These are phyloP conservation scores for Pseudogymnoascus sp. DNA, from an alignment of 2,329 filamentous ascomycete genomes.

Conservation along the genomic window DNA sequence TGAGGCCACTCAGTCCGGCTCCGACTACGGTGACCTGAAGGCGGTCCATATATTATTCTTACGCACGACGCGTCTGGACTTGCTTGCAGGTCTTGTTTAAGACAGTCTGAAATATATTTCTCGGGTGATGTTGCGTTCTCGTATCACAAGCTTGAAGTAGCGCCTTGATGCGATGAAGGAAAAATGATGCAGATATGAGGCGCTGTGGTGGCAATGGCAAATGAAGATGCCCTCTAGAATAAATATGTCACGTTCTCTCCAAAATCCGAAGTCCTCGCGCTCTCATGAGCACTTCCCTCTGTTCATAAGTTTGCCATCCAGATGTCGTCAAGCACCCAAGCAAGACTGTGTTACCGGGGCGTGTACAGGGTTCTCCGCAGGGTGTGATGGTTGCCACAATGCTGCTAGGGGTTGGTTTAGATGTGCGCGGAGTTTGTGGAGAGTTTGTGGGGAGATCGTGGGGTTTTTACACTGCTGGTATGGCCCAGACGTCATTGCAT, in stretches of 20 bases:
- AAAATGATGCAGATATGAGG: neutral
- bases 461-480: neutral
- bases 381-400: neutral
- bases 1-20: constrained; percentile 48
- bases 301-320: neutral
- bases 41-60: neutral
- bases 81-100: neutral
- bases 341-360: neutral
- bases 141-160: neutral
- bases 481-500: neutral
- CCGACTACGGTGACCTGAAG: constrained; percentile 42
- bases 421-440: neutral
- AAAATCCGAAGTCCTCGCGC: neutral
- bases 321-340: neutral
- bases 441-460: neutral
- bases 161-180: neutral
- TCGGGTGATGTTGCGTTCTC: neutral
- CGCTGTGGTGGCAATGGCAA: neutral
- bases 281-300: neutral
- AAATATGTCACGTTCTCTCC: neutral
- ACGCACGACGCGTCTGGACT: neutral
- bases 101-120: neutral
- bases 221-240: neutral
- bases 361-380: neutral
- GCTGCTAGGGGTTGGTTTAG: neutral